Conservation (phyloP, 202 grass and related monocot genomes). For the Dendrocalamus latiflorus region DNA sequence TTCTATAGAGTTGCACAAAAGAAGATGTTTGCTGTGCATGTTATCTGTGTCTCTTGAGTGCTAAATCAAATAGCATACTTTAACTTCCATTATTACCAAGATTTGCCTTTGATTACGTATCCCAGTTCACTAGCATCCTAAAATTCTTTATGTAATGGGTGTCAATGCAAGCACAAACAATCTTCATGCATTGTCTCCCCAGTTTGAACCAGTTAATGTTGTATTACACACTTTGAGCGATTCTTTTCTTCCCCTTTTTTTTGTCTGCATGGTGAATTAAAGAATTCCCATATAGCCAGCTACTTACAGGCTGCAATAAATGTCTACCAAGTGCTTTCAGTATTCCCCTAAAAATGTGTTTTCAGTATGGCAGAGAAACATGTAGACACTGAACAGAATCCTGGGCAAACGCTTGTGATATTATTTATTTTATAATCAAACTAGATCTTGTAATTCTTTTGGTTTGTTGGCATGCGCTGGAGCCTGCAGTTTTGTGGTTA, state of each 20-base stretch:
- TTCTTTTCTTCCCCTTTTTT: background rate
- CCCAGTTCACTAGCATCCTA: background rate
- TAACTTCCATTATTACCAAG: background rate
- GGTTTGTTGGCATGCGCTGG: background rate
- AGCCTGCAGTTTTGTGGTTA: background rate
- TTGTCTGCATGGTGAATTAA: background rate
- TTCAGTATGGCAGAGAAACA: background rate
- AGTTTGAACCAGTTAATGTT: background rate
- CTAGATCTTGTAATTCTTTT: background rate
- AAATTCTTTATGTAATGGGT: background rate
- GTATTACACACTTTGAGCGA: background rate
- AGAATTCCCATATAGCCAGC: background rate
- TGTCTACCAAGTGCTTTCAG: background rate
- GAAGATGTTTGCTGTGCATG: background rate
- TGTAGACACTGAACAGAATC: background rate
- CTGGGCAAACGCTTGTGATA: background rate
- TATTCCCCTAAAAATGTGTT: background rate
- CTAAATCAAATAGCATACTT: background rate
- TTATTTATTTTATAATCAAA: background rate
- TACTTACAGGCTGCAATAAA: background rate
- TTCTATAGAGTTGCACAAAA: background rate
- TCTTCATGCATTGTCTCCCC: background rate
- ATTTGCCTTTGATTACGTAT: background rate
- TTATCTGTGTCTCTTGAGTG: background rate
- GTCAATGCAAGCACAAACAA: background rate